Evolutionary conservation across 2,329 filamentous ascomycete genomes (phyloP).

Genomic region (Pezicula carpinea): DNA sequence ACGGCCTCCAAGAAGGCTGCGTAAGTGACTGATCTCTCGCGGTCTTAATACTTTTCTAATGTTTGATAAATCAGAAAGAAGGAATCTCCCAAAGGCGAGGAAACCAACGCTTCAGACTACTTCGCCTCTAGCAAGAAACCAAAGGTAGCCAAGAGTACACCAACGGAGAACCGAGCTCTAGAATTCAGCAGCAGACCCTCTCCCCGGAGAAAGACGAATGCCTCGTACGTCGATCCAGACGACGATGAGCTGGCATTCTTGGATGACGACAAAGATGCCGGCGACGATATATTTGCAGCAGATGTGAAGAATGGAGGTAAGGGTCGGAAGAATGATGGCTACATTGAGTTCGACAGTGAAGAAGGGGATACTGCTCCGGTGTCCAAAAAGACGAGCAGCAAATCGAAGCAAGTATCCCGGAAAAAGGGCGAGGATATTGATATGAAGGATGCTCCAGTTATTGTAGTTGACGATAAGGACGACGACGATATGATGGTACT

Average conservation of each 20-base stretch:
- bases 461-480: constrained; percentile 22
- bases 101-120: constrained; percentile 29
- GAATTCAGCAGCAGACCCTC: constrained; percentile 21
- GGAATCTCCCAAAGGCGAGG: constrained; percentile 26
- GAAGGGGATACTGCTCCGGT: constrained; percentile 56
- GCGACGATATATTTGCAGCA: constrained; percentile 81
- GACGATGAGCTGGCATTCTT: constrained; percentile 55
- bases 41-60: not conserved
- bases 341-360: constrained; percentile 64
- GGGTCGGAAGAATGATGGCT: constrained; percentile 64
- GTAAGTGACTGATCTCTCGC: constrained; percentile 32
- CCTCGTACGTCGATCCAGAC: constrained; percentile 25
- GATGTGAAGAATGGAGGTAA: constrained; percentile 62
- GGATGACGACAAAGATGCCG: constrained; percentile 65
- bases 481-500: constrained; percentile 29
- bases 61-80: constrained; percentile 18
- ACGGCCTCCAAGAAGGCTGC: constrained; percentile 50
- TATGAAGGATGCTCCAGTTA: constrained; percentile 26
- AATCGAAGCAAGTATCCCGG: constrained; percentile 33
- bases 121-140: constrained; percentile 28
- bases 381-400: constrained; percentile 43
- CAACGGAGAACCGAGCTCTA: constrained; percentile 15
- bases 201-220: constrained; percentile 21
- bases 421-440: constrained; percentile 41
- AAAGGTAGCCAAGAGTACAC: constrained; percentile 20